Evolutionary conservation across 805 yeast species (phyloP), one percentile per base, ranked within the genome.

Genomic region (Nakazawaea ishiwadae): DNA sequence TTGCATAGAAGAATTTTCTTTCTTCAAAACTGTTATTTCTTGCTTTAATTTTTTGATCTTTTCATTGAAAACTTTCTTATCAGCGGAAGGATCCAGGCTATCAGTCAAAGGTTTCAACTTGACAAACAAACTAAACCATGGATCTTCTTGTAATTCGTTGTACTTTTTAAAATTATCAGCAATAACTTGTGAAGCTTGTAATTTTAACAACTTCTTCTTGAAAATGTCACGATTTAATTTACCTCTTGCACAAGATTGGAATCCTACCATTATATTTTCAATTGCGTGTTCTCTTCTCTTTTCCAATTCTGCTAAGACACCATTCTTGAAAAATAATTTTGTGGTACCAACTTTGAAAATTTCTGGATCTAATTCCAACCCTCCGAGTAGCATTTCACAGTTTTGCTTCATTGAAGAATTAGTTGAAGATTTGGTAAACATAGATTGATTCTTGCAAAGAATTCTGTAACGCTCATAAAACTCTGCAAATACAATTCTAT

Each of bases 401-500:
- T 82, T 80, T 31, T 81, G 78, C 55, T 81, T 88, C 45, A 74
- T 68, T 45, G 77, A 52, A 33, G 55, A 45, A 15, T 30, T 63
- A 31, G 63, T 63, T 5, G 69, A 62, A 45, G 58, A 65, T 14
- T 26, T 44, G 3, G 40, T 28, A 12, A 29, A 36, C 31, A 37
- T 5, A 7, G 37, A 16, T 35, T 48, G 48, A 35, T 73, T 72
- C 12, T 70, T 65, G 6, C 79, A 71, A 19, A 93, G 65, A n/a
- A 90, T 75, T 23, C 75, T 75, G 58, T 93, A 93, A 40, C 96
- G 72, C 29, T 68, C 71, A 39, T 74, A 77, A 63, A 93, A 93
- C 36, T 87, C 91, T 34, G 80, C 76, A 60, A 90, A 91, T 21
- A 81, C 77, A 56, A 91, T 78, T 49, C 96, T 76, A 60, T 93